Percentiles rank a stretch among this genome's conserved stretches.
phyloP scores from a whole-genome alignment of 2,329 filamentous ascomycete genomes.

The Pestalotiopsis sp. region DNA sequence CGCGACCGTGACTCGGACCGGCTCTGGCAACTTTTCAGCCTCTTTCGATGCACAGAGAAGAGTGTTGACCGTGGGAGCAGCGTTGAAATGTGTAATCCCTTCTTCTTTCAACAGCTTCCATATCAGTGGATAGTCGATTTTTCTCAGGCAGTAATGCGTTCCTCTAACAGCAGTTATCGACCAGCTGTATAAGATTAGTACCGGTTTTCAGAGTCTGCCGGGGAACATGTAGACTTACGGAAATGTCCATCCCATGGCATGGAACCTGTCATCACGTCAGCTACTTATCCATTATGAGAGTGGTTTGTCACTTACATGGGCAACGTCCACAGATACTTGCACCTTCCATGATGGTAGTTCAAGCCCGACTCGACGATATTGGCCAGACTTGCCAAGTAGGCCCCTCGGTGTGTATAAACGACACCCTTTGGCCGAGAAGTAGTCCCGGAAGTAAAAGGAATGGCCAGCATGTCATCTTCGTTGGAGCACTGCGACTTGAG shows the following conservation, averaged over 20 bases:
- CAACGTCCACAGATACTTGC: conserved; percentile 87
- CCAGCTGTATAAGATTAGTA: conserved; percentile 57
- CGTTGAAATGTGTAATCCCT: conserved; percentile 91
- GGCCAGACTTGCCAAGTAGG: conserved; percentile 80
- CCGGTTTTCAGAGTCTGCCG: no score
- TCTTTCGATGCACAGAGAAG: conserved; percentile 80
- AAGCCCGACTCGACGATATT: conserved; percentile 90
- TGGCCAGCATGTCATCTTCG: conserved; percentile 81
- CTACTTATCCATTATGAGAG: background rate
- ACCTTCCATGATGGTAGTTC: conserved; percentile 69
- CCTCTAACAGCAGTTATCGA: conserved; percentile 88
- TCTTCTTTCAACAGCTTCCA: conserved; percentile 89
- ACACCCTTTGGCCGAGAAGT: conserved; percentile 92
- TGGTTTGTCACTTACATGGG: conserved; percentile 69
- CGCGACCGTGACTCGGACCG: conserved; percentile 87
- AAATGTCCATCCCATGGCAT: conserved; percentile 80
- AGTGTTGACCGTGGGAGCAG: conserved; percentile 95
- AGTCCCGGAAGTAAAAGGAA: conserved; percentile 93
- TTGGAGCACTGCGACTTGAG: conserved; percentile 70
- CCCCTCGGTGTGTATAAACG: conserved; percentile 85
- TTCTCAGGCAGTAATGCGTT: conserved; percentile 92
- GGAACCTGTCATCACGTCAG: conserved; percentile 49
- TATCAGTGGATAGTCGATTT: conserved; percentile 92
- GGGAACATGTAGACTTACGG: conserved; percentile 49
- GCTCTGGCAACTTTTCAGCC: conserved; percentile 68